phyloP scores from a whole-genome alignment of 2,329 filamentous ascomycete genomes.

The Neofusicoccum parvum region DNA sequence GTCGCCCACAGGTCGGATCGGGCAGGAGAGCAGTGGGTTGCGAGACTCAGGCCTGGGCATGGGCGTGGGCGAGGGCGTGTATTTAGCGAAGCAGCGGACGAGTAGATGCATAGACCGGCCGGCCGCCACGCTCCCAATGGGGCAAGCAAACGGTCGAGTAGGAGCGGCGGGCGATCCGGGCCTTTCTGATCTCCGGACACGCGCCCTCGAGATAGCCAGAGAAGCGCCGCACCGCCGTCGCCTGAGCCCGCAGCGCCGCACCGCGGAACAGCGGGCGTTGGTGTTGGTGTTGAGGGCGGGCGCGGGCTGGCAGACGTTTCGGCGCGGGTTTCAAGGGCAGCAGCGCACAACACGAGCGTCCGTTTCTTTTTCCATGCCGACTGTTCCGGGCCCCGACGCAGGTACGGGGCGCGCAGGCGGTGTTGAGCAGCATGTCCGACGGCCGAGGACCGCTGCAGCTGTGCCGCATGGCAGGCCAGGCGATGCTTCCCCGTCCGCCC shows the following conservation, averaged over 20 bases:
- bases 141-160: background rate
- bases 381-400: background rate
- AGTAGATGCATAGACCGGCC: constrained; percentile 3
- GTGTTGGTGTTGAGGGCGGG: background rate
- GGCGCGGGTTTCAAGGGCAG: too few species aligned
- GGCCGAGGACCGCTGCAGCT: background rate
- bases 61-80: background rate
- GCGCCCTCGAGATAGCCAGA: background rate
- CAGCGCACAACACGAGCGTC: background rate
- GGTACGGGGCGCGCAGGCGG: background rate
- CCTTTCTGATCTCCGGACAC: background rate
- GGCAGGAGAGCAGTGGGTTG: background rate
- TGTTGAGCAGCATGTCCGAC: background rate
- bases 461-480: background rate
- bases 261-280: background rate
- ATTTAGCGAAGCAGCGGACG: constrained; percentile 15
- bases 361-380: background rate
- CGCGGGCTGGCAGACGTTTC: too few species aligned
- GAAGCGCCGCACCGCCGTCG: background rate
- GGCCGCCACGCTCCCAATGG: background rate
- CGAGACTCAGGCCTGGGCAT: too few species aligned
- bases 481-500: background rate
- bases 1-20: background rate
- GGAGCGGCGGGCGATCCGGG: constrained; percentile 1
- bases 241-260: background rate